These are phyloP conservation scores for Zalaria sp. DNA, from an alignment of 2,329 filamentous ascomycete genomes.

Conservation along the genomic window DNA sequence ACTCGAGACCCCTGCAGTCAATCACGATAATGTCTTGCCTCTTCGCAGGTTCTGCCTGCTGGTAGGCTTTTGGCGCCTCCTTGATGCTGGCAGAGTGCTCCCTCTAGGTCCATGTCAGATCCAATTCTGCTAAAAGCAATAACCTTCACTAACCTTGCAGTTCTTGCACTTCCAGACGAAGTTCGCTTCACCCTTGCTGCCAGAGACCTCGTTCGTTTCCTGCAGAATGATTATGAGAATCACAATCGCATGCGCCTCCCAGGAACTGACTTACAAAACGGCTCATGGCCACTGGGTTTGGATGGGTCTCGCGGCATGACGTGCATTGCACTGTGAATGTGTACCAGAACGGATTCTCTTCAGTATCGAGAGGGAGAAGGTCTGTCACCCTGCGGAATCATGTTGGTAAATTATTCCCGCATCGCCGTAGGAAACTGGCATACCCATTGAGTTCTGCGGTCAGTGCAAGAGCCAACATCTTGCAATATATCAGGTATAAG, in stretches of 20 bases:
- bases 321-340: constrained; percentile 97
- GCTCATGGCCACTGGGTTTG: constrained; percentile 74
- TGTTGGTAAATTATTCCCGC: constrained; percentile 4
- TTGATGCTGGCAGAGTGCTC: constrained; percentile 80
- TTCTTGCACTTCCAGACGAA: constrained; percentile 99
- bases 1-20: constrained; percentile 88
- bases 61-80: constrained; percentile 57
- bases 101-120: constrained; percentile 35
- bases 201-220: constrained; percentile 84
- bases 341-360: constrained; percentile 81
- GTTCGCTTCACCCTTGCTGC: constrained; percentile 89
- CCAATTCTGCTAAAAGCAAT: not conserved
- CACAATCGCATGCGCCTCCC: not conserved
- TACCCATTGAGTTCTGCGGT: constrained; percentile 60
- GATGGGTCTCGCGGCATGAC: constrained; percentile 84
- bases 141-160: constrained; percentile 57
- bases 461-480: constrained; percentile 52
- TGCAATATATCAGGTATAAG: constrained; percentile 5
- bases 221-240: constrained; percentile 21
- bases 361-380: constrained; percentile 69
- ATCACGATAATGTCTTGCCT: constrained; percentile 72
- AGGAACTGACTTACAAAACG: constrained; percentile 55
- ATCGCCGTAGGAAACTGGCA: constrained; percentile 8
- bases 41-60: constrained; percentile 53
- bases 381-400: constrained; percentile 62